Evolutionary conservation across 2,329 filamentous ascomycete species (phyloP), one percentile per base, ranked within the genome.

Genomic region (Clonostachys rosea): DNA sequence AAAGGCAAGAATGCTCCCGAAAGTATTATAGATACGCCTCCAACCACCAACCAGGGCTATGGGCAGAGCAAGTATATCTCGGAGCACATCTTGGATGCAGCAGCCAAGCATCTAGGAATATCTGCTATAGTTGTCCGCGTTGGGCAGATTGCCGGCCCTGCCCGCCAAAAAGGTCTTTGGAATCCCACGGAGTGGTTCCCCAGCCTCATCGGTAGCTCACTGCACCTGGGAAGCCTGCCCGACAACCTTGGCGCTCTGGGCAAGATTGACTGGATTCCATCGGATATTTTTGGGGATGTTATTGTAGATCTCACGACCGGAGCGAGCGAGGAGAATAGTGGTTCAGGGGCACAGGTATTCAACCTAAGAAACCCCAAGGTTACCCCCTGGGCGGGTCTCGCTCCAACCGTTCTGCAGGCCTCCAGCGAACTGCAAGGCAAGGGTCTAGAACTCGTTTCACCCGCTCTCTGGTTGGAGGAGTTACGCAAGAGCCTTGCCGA

Each of bases 151-250:
- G 70, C 60, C 2, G 73, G 73, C 0, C 69, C 74, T 0, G 56
- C 59, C 18, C 55, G 53, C 17, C 58, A 63, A 14, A 56, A 59
- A 9, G 79, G 78, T 0, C 52, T 55, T 24, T 84, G 81, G 81
- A 81, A 78, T 50, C 63, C 59, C 16, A 68, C 76, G 9, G 81
- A 84, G 50, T 83, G 78, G 74, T 57, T 84, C 3, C 81, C 81
- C 0, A 69, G 64, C 30, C 62, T 75, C 35, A 58, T 75, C 14
- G 65, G 68, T 1, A 78, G 74, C 42, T 80, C 75, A 0, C 58
- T 73, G 13, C 60, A 72, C 43, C 59, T 83, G 1, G 69, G 71
- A 0, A 59, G 68, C 7, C 55, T 83, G 3, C 79, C 80, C 0
- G 47, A 50, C 1, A 57, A 63, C 2, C 62, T 82, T 0, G 79